phyloP scores from a whole-genome alignment of 2,329 filamentous ascomycete species.

The Alternaria consortialis region DNA sequence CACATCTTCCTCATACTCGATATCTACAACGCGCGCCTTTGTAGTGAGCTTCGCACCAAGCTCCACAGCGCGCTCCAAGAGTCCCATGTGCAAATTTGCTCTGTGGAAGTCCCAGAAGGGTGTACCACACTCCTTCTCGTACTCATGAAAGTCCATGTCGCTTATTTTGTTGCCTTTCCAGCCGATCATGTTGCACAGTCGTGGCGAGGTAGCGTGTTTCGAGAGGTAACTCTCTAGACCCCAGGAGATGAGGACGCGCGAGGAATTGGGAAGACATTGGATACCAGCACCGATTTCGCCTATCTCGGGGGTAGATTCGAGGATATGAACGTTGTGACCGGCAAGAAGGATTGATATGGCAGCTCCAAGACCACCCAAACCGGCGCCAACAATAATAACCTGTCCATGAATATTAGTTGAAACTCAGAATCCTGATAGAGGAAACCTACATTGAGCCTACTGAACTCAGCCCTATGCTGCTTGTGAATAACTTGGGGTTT shows the following conservation, averaged over 20 bases:
- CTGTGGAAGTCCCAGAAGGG: slow-evolving; percentile 66
- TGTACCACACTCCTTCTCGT: slow-evolving; percentile 47
- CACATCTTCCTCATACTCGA: slow-evolving; percentile 44
- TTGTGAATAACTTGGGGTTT: slow-evolving; percentile 41
- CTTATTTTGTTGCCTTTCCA: slow-evolving; percentile 64
- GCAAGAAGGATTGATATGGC: slow-evolving; percentile 58
- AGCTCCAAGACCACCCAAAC: slow-evolving; percentile 63
- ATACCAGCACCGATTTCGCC: slow-evolving; percentile 63
- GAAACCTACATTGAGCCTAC: slow-evolving; percentile 38
- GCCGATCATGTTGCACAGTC: slow-evolving; percentile 59
- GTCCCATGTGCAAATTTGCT: slow-evolving; percentile 60
- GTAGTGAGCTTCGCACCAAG: slow-evolving; percentile 60
- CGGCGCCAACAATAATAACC: slow-evolving; percentile 65
- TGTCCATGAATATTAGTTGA: slow-evolving; percentile 11
- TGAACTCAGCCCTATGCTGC: slow-evolving; percentile 33
- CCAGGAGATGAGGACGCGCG: slow-evolving; percentile 60
- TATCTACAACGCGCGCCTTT: slow-evolving; percentile 55
- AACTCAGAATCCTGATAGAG: background rate
- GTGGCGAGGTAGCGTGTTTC: slow-evolving; percentile 54
- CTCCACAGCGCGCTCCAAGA: slow-evolving; percentile 59
- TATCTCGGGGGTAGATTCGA: slow-evolving; percentile 59
- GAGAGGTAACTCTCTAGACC: slow-evolving; percentile 56
- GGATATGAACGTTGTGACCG: slow-evolving; percentile 59
- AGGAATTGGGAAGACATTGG: slow-evolving; percentile 60
- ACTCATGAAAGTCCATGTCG: slow-evolving; percentile 59